These are phyloP conservation scores for Trypanosoma melophagium DNA, from an alignment of 208 protist species.

Conservation along the genomic window DNA sequence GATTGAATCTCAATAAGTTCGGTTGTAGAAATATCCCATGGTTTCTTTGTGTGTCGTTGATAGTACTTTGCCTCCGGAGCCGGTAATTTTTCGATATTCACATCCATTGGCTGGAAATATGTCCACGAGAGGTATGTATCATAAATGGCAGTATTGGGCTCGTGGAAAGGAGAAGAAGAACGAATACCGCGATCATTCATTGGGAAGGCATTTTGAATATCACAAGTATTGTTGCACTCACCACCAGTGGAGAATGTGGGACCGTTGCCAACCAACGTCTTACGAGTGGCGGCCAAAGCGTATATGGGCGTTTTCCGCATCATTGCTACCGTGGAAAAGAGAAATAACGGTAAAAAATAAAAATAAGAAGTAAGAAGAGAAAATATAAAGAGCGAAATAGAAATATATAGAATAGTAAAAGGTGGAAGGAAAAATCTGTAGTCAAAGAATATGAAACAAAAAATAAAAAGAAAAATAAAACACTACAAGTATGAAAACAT, in stretches of 20 bases:
- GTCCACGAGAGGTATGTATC: slow-evolving; percentile 88
- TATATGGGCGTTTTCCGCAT: slow-evolving; percentile 78
- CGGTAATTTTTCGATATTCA: slow-evolving; percentile 82
- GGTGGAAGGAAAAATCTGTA: too few species aligned
- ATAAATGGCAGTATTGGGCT: slow-evolving; percentile 91
- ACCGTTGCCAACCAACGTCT: slow-evolving; percentile 82
- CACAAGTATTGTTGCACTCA: slow-evolving; percentile 80
- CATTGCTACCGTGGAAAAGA: slow-evolving; percentile 33
- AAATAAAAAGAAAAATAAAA: slow-evolving; percentile 11
- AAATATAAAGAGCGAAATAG: not conserved
- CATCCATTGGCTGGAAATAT: slow-evolving; percentile 89
- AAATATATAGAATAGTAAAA: too few species aligned
- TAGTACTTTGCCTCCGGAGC: slow-evolving; percentile 89
- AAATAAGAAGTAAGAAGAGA: not conserved
- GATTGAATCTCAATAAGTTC: slow-evolving; percentile 89
- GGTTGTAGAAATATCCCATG: slow-evolving; percentile 88
- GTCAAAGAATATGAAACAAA: too few species aligned
- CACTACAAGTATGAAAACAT: slow-evolving; percentile 10
- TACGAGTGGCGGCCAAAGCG: slow-evolving; percentile 67
- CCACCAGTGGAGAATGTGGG: slow-evolving; percentile 86
- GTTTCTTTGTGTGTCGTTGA: slow-evolving; percentile 83
- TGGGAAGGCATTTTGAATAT: slow-evolving; percentile 81
- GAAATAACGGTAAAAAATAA: slow-evolving; percentile 14
- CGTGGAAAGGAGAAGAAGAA: slow-evolving; percentile 84
- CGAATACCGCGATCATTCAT: slow-evolving; percentile 85